Percentiles rank a stretch among this genome's conserved stretches.
Conservation (phyloP, 2,329 filamentous ascomycete species). For the Colletotrichum sp. region DNA sequence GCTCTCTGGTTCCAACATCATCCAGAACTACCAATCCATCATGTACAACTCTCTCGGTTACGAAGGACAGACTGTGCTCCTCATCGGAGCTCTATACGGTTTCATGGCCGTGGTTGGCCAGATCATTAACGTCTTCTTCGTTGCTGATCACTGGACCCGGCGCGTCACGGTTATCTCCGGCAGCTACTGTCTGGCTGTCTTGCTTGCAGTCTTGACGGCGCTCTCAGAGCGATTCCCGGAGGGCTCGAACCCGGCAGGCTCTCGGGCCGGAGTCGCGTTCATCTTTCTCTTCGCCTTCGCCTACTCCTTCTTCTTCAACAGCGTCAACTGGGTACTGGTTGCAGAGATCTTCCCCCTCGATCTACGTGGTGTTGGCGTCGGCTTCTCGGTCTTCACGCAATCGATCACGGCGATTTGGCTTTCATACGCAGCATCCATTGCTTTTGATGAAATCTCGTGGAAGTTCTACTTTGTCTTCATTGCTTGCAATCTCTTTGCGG, state of each 20-base stretch:
- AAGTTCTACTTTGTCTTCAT: constrained; percentile 38
- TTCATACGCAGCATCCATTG: constrained; percentile 28
- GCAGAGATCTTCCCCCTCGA: constrained; percentile 31
- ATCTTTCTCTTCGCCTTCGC: constrained; percentile 34
- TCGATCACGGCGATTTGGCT: constrained; percentile 35
- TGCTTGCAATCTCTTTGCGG: constrained; percentile 31
- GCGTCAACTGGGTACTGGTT: constrained; percentile 32
- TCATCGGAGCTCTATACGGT: constrained; percentile 51
- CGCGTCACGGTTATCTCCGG: neutral
- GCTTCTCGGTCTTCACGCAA: constrained; percentile 30
- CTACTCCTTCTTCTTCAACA: constrained; percentile 38
- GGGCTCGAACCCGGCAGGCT: constrained; percentile 23
- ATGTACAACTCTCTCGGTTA: constrained; percentile 49
- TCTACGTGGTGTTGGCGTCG: constrained; percentile 29
- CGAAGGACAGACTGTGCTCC: constrained; percentile 48
- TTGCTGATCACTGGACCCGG: constrained; percentile 34
- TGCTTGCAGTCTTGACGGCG: constrained; percentile 19
- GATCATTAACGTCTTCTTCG: constrained; percentile 30
- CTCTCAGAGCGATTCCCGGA: constrained; percentile 24
- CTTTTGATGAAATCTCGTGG: constrained; percentile 32
- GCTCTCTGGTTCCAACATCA: constrained; percentile 26
- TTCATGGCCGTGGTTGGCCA: constrained; percentile 35
- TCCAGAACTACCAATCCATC: constrained; percentile 38
- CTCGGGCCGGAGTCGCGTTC: constrained; percentile 30
- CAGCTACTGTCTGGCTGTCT: neutral